Evolutionary conservation across 768 basidiomycete species (phyloP).

Genomic region (Gloeostereum incarnatum): DNA sequence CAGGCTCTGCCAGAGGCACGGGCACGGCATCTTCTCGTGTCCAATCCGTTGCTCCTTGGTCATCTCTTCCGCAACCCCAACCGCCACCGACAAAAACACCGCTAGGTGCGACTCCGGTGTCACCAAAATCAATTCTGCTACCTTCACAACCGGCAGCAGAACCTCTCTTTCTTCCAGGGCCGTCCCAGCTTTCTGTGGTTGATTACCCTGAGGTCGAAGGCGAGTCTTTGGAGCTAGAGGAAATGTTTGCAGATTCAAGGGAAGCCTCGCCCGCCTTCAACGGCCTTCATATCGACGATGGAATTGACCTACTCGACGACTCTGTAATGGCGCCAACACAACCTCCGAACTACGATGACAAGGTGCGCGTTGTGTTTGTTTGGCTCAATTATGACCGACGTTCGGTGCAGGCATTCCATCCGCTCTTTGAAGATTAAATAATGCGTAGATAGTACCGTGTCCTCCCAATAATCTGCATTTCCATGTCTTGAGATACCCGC

Average conservation of each 20-base stretch:
- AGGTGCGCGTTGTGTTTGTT: no score
- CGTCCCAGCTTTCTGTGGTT: slow-evolving; percentile 52
- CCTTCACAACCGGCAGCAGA: slow-evolving; percentile 22
- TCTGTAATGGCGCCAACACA: no score
- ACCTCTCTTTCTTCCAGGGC: slow-evolving; percentile 35
- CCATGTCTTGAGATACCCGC: no score
- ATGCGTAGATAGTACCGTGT: no score
- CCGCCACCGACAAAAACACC: slow-evolving; percentile 7
- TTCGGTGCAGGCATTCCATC: slow-evolving; percentile 35
- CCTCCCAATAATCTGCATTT: no score
- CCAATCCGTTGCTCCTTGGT: background rate
- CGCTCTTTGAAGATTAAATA: slow-evolving; percentile 41
- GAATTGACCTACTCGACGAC: no score
- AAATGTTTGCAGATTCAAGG: slow-evolving; percentile 52
- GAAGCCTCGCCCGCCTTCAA: no score
- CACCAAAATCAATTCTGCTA: slow-evolving; percentile 12
- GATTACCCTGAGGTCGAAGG: slow-evolving; percentile 43
- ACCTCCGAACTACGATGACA: no score
- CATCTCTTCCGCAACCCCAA: slow-evolving; percentile 8
- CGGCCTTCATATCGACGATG: no score
- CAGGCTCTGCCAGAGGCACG: slow-evolving; percentile 15
- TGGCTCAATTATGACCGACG: no score
- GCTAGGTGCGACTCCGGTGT: background rate
- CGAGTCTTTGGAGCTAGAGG: slow-evolving; percentile 59
- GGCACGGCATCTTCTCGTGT: slow-evolving; percentile 15